Evolutionary conservation across 257 asterid species (phyloP), one percentile per base, ranked within the genome.

Genomic region (Jacaranda copaia): DNA sequence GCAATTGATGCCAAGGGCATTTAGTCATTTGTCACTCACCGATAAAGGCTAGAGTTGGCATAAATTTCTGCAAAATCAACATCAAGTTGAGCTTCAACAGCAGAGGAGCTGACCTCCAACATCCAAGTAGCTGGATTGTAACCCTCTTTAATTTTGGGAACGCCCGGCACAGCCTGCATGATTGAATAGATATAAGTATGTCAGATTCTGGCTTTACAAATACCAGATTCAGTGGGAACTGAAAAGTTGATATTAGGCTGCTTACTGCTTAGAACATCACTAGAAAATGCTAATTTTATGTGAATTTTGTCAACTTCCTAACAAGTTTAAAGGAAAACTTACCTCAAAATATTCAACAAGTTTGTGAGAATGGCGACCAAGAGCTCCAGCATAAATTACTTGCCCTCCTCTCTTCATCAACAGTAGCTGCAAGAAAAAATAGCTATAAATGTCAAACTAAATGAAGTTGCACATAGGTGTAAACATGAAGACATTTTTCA

Each of bases 51-150:
- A 20, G 94, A 87, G 52, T 82, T 87, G 66, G 88, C 84, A 49
- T 87, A 89, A 59, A 87, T 69, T 48, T 85, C 89, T 18, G 92
- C 88, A 82, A 89, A 89, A 75, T 89, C 92, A 18, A 85, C 83
- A 11, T 64, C 85, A 6, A 85, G 87, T 79, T 85, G 90, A 58
- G 84, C 43, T 77, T 89, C 94, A 72, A 65, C 76, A 8, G 92
- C 81, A 48, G 81, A 4, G 4, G 92, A 77, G 67, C 79, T 89
- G 69, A 89, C 80, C 19, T 89, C 94, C 78, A 89, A 70, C 94
- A 89, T 87, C 94, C 94, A 89, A 3, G 94, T 89, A 42, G 94
- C 94, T 35, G 94, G 94, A 85, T 89, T 89, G 55, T 75, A 78
- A 25, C 90, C 85, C 59, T 84, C 92, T 56, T 72, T 82, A 48